Conservation (phyloP, 1,284 basidiomycete species). For the Cutaneotrichosporon sp. region DNA sequence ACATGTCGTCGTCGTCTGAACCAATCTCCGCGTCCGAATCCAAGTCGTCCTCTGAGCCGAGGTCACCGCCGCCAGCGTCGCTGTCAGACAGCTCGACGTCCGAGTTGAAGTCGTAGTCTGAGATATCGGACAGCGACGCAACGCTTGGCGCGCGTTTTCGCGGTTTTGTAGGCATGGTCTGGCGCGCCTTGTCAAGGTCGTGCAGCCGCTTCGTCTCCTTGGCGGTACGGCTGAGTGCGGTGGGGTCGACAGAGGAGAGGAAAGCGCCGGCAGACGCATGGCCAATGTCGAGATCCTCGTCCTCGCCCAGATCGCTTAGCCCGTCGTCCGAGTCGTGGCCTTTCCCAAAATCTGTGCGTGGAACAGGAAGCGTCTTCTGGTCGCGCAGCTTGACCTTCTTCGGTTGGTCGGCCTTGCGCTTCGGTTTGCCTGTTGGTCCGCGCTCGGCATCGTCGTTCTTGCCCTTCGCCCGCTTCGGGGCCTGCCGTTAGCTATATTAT, state of each 20-base stretch:
- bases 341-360: slow-evolving; percentile 32
- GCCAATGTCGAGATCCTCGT: slow-evolving; percentile 20
- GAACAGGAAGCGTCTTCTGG: slow-evolving; percentile 46
- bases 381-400: slow-evolving; percentile 48
- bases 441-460: slow-evolving; percentile 11
- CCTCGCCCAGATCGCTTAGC: slow-evolving; percentile 23
- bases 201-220: slow-evolving; percentile 48
- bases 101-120: slow-evolving; percentile 42
- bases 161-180: slow-evolving; percentile 34
- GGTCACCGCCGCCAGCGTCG: slow-evolving; percentile 25
- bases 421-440: slow-evolving; percentile 41
- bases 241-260: slow-evolving; percentile 34
- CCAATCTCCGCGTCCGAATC: slow-evolving; percentile 15
- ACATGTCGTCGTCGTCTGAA: slow-evolving; percentile 18
- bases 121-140: slow-evolving; percentile 25
- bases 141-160: slow-evolving; percentile 29
- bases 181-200: slow-evolving; percentile 35
- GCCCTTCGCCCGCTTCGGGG: slow-evolving; percentile 9
- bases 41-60: slow-evolving; percentile 3
- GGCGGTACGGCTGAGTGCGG: slow-evolving; percentile 34
- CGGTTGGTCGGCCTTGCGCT: slow-evolving; percentile 40
- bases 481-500: slow-evolving; percentile 4
- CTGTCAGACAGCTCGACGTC: slow-evolving; percentile 33
- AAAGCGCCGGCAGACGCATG: slow-evolving; percentile 25
- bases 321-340: slow-evolving; percentile 11